Conservation (phyloP, 106 monocot species). For the Dendrobium officinale region DNA sequence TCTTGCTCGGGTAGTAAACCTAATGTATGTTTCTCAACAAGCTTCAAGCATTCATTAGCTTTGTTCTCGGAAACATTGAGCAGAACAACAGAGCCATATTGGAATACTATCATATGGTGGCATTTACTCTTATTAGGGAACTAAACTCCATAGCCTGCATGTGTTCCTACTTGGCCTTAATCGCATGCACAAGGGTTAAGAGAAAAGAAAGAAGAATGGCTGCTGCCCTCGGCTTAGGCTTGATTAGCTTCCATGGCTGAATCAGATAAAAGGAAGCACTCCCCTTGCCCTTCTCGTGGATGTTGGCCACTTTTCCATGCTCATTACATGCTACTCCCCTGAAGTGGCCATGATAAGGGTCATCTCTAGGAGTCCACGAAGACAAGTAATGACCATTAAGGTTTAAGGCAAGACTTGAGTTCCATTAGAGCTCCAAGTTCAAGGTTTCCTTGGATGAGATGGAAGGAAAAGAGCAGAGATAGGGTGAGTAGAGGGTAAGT, state of each 20-base stretch:
- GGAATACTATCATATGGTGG: conserved; percentile 95
- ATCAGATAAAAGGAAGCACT: conserved; percentile 82
- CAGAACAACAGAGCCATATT: conserved; percentile 90
- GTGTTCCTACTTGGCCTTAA: too few species aligned
- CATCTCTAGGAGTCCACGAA: conserved; percentile 52
- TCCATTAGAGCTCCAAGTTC: conserved; percentile 58
- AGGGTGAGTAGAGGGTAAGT: conserved; percentile 1
- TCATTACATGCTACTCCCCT: conserved; percentile 73
- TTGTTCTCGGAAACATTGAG: conserved; percentile 93
- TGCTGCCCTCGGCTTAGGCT: neutral
- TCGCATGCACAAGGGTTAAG: too few species aligned
- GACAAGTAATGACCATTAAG: conserved; percentile 33
- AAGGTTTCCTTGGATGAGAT: conserved; percentile 3
- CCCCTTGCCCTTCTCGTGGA: conserved; percentile 83
- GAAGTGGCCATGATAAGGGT: conserved; percentile 58
- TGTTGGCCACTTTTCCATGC: conserved; percentile 60
- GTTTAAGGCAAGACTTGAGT: conserved; percentile 55
- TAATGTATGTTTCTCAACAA: conserved; percentile 81
- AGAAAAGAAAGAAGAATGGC: too few species aligned
- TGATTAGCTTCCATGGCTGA: conserved; percentile 56
- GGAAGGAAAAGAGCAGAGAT: neutral
- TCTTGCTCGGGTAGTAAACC: conserved; percentile 51
- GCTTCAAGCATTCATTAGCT: conserved; percentile 85
- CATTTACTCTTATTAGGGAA: conserved; percentile 59
- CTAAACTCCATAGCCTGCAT: conserved; percentile 53